phyloP scores from a whole-genome alignment of 306 rosid species.

The Gleditsia sinensis region DNA sequence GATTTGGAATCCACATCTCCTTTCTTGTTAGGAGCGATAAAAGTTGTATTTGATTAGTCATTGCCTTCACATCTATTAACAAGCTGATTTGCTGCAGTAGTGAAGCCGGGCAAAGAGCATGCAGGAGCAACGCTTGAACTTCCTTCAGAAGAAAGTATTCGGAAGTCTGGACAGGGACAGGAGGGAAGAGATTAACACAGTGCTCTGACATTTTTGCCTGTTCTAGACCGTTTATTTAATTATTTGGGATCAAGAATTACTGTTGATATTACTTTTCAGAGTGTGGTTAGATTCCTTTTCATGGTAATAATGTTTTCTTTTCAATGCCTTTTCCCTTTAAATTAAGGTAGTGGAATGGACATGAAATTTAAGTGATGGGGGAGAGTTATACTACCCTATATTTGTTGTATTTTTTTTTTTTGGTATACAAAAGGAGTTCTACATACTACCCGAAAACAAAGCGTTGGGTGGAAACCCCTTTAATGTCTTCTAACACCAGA shows the following conservation, averaged over 20 bases:
- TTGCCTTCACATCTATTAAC: not conserved
- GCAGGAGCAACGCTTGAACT: slow-evolving; percentile 92
- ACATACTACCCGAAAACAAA: too few species aligned
- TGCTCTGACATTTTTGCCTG: not conserved
- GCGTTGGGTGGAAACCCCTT: too few species aligned
- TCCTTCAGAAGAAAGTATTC: slow-evolving; percentile 69
- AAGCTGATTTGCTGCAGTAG: slow-evolving; percentile 50
- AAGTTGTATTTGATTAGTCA: not conserved
- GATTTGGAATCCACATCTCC: not conserved
- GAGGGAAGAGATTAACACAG: slow-evolving; percentile 36
- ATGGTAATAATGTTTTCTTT: slow-evolving; percentile 12
- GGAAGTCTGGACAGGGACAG: slow-evolving; percentile 28
- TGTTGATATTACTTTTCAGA: slow-evolving; percentile 22
- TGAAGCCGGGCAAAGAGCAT: slow-evolving; percentile 79
- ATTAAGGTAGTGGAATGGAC: slow-evolving; percentile 12
- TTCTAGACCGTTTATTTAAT: slow-evolving; percentile 23
- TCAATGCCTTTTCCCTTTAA: slow-evolving; percentile 17
- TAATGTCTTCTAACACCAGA: too few species aligned
- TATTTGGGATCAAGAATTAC: slow-evolving; percentile 25
- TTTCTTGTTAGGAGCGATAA: not conserved
- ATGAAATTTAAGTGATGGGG: not conserved
- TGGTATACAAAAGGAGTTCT: too few species aligned
- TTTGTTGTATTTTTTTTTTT: slow-evolving; percentile 34
- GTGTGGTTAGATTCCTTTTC: slow-evolving; percentile 14
- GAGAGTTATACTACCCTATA: slow-evolving; percentile 20